Percentiles rank a stretch among this genome's conserved stretches.
Evolutionary conservation across 148 eudicot genomes (phyloP).

Genomic region (Euryodendron excelsum): DNA sequence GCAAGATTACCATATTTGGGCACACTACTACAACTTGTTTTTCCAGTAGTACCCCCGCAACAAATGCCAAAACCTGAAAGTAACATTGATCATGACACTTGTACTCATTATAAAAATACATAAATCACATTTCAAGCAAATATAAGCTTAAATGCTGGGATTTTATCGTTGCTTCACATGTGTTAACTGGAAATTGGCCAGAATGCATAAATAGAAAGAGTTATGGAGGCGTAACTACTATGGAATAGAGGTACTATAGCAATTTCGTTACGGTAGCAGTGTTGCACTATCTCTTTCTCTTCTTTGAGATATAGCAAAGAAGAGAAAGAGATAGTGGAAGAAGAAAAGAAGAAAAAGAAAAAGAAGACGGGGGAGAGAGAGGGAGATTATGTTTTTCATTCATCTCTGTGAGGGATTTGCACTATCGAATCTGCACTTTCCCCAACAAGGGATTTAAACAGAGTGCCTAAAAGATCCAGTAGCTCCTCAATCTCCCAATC

Average conservation of each 20-base stretch:
- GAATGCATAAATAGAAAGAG: not conserved
- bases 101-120: constrained; percentile 1
- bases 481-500: too few relatives aligned
- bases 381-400: too few relatives aligned
- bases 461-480: too few relatives aligned
- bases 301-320: too few relatives aligned
- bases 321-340: too few relatives aligned
- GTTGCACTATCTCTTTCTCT: too few relatives aligned
- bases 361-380: too few relatives aligned
- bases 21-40: constrained; percentile 78
- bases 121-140: not conserved
- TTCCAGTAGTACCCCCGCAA: constrained; percentile 86
- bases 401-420: too few relatives aligned
- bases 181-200: not conserved
- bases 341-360: too few relatives aligned
- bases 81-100: not conserved
- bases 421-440: too few relatives aligned
- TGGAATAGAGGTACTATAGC: not conserved
- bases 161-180: not conserved
- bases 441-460: too few relatives aligned
- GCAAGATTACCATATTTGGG: constrained; percentile 69
- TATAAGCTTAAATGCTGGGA: not conserved
- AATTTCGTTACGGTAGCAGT: not conserved
- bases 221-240: not conserved
- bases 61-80: constrained; percentile 69